phyloP scores from a whole-genome alignment of 1,284 basidiomycete genomes.

The Papiliotrema terrestris region DNA sequence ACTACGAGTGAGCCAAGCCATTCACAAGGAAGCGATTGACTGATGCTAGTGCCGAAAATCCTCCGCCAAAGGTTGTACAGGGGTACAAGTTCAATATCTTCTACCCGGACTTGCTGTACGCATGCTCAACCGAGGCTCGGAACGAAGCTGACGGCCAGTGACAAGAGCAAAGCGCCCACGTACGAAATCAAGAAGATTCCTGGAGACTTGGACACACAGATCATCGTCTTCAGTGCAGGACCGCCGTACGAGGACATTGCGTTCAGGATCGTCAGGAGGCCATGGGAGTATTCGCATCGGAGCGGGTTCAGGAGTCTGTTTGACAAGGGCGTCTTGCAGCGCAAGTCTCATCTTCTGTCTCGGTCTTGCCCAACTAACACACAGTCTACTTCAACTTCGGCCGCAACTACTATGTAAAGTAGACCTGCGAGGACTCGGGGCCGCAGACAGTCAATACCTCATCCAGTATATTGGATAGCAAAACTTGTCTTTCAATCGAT shows the following conservation, averaged over 20 bases:
- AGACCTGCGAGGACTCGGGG: not conserved
- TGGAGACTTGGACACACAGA: slow-evolving; percentile 89
- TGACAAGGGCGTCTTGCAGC: slow-evolving; percentile 56
- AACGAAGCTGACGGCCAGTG: slow-evolving; percentile 46
- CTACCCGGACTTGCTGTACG: slow-evolving; percentile 49
- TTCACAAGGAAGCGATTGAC: not conserved
- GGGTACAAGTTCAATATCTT: slow-evolving; percentile 80
- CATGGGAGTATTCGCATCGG: slow-evolving; percentile 93
- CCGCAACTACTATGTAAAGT: slow-evolving; percentile 42
- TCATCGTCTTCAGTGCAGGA: slow-evolving; percentile 90
- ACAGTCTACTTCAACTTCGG: slow-evolving; percentile 49
- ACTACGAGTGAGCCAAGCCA: slow-evolving; percentile 76
- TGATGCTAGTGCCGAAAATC: slow-evolving; percentile 65
- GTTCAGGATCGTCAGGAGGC: slow-evolving; percentile 93
- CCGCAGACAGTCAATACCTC: not conserved
- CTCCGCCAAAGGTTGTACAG: slow-evolving; percentile 95
- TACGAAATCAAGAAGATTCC: slow-evolving; percentile 89
- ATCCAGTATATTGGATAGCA: not conserved
- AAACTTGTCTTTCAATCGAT: too few relatives aligned
- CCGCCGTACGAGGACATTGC: slow-evolving; percentile 99
- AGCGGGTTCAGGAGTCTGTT: slow-evolving; percentile 57
- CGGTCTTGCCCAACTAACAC: not conserved
- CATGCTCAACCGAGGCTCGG: not conserved
- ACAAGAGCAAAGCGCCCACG: slow-evolving; percentile 92
- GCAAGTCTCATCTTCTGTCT: slow-evolving; percentile 17